Evolutionary conservation across 1,284 basidiomycete genomes (phyloP).

Genomic region (Moniliella sp.): DNA sequence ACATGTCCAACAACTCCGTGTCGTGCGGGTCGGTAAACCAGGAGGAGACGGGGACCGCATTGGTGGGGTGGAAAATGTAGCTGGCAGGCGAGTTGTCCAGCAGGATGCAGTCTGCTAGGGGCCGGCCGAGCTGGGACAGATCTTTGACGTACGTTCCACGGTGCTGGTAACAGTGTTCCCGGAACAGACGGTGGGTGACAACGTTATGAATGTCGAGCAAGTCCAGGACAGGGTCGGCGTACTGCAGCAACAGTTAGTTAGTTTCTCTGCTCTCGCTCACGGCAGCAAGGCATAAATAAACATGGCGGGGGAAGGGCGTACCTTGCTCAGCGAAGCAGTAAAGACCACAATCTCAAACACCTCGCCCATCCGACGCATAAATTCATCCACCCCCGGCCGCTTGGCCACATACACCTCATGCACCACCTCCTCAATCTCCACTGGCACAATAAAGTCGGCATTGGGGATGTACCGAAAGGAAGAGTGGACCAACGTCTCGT

Average conservation of each 20-base stretch:
- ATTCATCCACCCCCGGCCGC: constrained; percentile 86
- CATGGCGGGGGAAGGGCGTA: no score
- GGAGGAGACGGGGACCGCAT: constrained; percentile 89
- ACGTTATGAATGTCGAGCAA: constrained; percentile 78
- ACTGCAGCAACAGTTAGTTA: no score
- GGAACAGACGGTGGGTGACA: constrained; percentile 82
- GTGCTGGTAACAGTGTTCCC: constrained; percentile 96
- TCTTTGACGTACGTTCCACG: constrained; percentile 99
- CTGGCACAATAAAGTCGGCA: constrained; percentile 92
- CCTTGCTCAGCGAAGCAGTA: constrained; percentile 89
- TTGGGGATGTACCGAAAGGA: constrained; percentile 53
- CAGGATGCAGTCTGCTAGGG: no score
- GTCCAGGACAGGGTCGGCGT: constrained; percentile 92
- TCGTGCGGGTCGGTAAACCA: constrained; percentile 2
- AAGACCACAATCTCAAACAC: constrained; percentile 96
- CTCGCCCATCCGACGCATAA: constrained; percentile 88
- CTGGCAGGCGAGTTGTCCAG: constrained; percentile 96
- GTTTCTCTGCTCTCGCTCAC: no score
- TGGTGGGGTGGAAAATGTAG: constrained; percentile 97
- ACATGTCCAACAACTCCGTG: constrained; percentile 1
- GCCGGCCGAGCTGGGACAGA: constrained; percentile 79
- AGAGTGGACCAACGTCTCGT: constrained; percentile 73
- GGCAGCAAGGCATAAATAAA: no score
- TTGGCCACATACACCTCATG: constrained; percentile 99
- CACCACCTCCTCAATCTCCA: constrained; percentile 91